Evolutionary conservation across 2,329 filamentous ascomycete genomes (phyloP).

Genomic region (Aspergillus ruber): DNA sequence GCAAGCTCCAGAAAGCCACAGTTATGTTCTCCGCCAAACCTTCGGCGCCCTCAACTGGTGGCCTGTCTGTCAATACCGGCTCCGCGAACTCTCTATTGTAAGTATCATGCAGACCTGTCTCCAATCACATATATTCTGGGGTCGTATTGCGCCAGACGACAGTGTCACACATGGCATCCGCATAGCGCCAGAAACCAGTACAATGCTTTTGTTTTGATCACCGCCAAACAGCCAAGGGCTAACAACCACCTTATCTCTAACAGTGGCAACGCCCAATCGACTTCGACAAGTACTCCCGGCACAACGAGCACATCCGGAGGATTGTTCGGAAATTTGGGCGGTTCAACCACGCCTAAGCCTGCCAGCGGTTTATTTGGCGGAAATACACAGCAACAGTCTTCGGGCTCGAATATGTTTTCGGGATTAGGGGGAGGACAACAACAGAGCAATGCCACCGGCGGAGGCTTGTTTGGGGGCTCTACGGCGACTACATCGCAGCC

Average conservation of each 20-base stretch:
- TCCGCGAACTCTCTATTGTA: slow-evolving; percentile 44
- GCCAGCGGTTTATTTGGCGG: slow-evolving; percentile 26
- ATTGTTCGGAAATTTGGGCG: slow-evolving; percentile 25
- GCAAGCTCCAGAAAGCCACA: not conserved
- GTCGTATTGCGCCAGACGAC: too few relatives aligned
- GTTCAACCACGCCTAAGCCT: slow-evolving; percentile 25
- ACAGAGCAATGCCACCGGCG: slow-evolving; percentile 19
- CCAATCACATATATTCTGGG: not conserved
- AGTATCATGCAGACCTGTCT: slow-evolving; percentile 12
- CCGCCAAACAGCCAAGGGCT: slow-evolving; percentile 3
- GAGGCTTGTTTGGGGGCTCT: slow-evolving; percentile 24
- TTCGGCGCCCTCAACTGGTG: slow-evolving; percentile 24
- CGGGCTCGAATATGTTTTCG: slow-evolving; percentile 29
- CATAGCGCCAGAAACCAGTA: not conserved
- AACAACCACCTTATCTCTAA: slow-evolving; percentile 7
- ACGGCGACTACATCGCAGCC: slow-evolving; percentile 25
- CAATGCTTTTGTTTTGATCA: not conserved
- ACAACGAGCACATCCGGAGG: slow-evolving; percentile 22
- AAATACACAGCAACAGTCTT: slow-evolving; percentile 21
- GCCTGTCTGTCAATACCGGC: slow-evolving; percentile 50
- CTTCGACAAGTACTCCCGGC: slow-evolving; percentile 21
- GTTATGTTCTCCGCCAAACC: slow-evolving; percentile 33
- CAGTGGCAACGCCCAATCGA: slow-evolving; percentile 26
- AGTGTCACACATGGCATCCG: not conserved
- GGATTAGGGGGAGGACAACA: slow-evolving; percentile 21